Evolutionary conservation across 129 eudicot species (phyloP), one percentile per base, ranked within the genome.

Genomic region (Tagetes erecta): DNA sequence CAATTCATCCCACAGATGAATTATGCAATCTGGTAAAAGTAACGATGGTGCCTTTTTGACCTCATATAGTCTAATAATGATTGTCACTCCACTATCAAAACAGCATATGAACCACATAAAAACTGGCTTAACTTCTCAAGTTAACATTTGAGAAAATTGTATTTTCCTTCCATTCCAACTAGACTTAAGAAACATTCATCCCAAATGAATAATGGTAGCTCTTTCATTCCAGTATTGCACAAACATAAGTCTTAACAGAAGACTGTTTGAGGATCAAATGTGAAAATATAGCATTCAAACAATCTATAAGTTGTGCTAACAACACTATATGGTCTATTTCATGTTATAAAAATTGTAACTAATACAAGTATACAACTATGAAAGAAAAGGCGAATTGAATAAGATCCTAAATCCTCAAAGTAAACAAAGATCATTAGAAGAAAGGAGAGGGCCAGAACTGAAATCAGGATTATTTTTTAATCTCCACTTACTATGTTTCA

Each of bases 201-300:
- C 57, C 46, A n/a, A 8, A 60, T 2, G 47, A 60, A 7, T 33
- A 44, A 45, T 60, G 57, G 27, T 34, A 72, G 52, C 45, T 73
- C 63, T 20, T 8, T 45, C 42, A 58, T 41, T 44, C 42, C 45
- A 31, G 40, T 45, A 47, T 42, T 73, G 69, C 37, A 73, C 70
- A 35, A 40, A 51, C 11, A 47, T 11, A 51, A 5, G n/a, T 13
- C 20, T 50, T 1, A 70, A 37, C 10, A 47, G 5, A 49, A 68
- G 34, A n/a, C 45, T 49, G 34, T 49, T 47, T 68, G 45, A 68
- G 59, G 34, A 49, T 68, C 57, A 34, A 14, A 11, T 6, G 12
- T 34, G 45, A 30, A 64, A n/a, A 39, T 40, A 38, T 64, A 64
- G 45, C 12, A 35, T 38, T 39, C 49, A 64, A 64, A 64, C 9